Conservation (phyloP, 768 basidiomycete species). For the Trichaptum fuscoviolaceum region DNA sequence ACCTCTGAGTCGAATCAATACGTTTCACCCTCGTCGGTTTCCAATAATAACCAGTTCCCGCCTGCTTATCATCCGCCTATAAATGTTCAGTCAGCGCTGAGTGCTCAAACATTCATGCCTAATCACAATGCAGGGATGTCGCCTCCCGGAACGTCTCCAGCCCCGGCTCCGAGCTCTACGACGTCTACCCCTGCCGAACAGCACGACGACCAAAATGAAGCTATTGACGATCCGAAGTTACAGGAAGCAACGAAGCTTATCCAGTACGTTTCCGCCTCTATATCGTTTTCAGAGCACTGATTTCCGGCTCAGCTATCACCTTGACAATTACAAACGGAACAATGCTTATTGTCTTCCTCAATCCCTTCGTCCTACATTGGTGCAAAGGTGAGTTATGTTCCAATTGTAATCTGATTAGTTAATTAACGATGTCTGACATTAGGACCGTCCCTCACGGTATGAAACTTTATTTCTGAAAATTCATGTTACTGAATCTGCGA, state of each 20-base stretch:
- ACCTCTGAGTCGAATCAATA: conserved; percentile 21
- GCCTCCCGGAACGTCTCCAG: not conserved
- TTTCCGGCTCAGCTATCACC: conserved; percentile 60
- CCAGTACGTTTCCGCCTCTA: conserved; percentile 39
- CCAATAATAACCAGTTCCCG: conserved; percentile 21
- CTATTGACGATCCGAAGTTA: conserved; percentile 67
- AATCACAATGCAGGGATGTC: not conserved
- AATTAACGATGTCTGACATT: conserved; percentile 8
- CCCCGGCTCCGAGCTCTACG: not conserved
- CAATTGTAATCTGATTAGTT: conserved; percentile 12
- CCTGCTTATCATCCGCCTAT: conserved; percentile 30
- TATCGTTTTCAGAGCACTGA: conserved; percentile 6
- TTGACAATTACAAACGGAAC: conserved; percentile 86
- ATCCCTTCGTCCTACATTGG: conserved; percentile 80
- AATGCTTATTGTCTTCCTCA: conserved; percentile 83
- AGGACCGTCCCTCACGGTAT: conserved; percentile 83
- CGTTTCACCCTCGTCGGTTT: conserved; percentile 17
- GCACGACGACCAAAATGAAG: conserved; percentile 43
- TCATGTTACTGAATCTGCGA: conserved; percentile 12
- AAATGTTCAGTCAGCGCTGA: conserved; percentile 10
- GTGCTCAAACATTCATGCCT: conserved; percentile 4
- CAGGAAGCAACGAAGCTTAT: conserved; percentile 80
- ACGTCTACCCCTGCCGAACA: conserved; percentile 5
- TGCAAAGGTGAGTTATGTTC: conserved; percentile 57
- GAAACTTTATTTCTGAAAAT: conserved; percentile 12